Conservation (phyloP, 2,329 filamentous ascomycete genomes). For the Leptodontidium sp. region DNA sequence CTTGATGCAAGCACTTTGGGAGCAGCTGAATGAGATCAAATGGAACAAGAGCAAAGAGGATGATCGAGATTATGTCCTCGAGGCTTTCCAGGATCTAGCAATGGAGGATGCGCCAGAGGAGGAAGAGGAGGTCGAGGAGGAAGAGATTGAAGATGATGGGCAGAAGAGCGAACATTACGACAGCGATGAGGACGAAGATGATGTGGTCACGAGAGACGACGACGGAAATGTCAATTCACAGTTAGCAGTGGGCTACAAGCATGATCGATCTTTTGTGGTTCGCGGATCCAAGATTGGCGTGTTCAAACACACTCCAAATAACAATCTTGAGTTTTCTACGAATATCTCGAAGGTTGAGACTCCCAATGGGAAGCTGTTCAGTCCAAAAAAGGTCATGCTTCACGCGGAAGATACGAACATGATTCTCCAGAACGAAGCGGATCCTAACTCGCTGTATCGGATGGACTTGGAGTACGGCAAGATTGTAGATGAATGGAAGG, state of each 20-base stretch:
- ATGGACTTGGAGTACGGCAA: slow-evolving; percentile 99
- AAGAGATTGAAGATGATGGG: slow-evolving; percentile 65
- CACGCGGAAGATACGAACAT: slow-evolving; percentile 48
- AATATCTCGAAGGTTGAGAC: slow-evolving; percentile 97
- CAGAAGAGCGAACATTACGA: slow-evolving; percentile 78
- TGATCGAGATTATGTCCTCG: slow-evolving; percentile 92
- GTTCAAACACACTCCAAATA: slow-evolving; percentile 94
- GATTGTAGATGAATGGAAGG: slow-evolving; percentile 98
- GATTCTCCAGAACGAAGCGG: slow-evolving; percentile 54
- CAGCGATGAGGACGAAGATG: slow-evolving; percentile 81
- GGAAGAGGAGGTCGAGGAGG: slow-evolving; percentile 58
- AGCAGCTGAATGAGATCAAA: slow-evolving; percentile 92
- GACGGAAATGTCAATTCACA: slow-evolving; percentile 92
- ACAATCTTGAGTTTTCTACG: slow-evolving; percentile 93
- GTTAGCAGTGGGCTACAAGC: slow-evolving; percentile 94
- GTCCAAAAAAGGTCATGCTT: slow-evolving; percentile 72
- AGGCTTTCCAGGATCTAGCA: slow-evolving; percentile 92
- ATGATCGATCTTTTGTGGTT: slow-evolving; percentile 96
- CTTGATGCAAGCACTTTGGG: slow-evolving; percentile 95
- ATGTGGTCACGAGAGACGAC: slow-evolving; percentile 70
- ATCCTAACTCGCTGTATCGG: slow-evolving; percentile 91
- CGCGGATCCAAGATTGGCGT: slow-evolving; percentile 98
- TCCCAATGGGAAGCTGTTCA: slow-evolving; percentile 85
- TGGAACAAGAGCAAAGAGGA: slow-evolving; percentile 93
- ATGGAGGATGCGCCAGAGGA: slow-evolving; percentile 80